Conservation (phyloP, 1,284 basidiomycete genomes). For the Trametes versicolor region DNA sequence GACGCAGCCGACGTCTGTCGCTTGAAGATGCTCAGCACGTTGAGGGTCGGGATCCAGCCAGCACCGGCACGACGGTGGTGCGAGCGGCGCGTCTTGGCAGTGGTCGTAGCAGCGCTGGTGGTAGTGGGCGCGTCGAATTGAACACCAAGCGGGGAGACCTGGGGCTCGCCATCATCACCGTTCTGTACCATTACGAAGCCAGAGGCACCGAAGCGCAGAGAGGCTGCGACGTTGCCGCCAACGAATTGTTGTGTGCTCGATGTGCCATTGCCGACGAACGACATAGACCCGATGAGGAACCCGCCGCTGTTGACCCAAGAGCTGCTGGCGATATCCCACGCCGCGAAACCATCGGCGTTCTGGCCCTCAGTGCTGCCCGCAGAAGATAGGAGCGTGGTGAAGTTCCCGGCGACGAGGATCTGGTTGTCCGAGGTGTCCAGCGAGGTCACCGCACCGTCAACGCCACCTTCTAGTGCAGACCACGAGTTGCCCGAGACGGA, state of each 20-base stretch:
- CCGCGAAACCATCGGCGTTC: slow-evolving; percentile 75
- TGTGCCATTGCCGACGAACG: slow-evolving; percentile 74
- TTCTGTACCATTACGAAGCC: slow-evolving; percentile 80
- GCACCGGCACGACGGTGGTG: slow-evolving; percentile 48
- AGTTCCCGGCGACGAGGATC: slow-evolving; percentile 80
- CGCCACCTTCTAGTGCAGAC: slow-evolving; percentile 76
- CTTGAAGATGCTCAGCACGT: slow-evolving; percentile 58
- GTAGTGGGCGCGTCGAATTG: slow-evolving; percentile 55
- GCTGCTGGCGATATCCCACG: slow-evolving; percentile 74
- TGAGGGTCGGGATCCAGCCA: slow-evolving; percentile 62
- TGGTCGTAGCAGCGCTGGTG: slow-evolving; percentile 37
- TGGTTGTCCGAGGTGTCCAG: slow-evolving; percentile 62
- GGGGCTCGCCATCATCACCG: slow-evolving; percentile 59
- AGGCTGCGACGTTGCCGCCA: slow-evolving; percentile 68
- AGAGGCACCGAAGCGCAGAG: slow-evolving; percentile 70
- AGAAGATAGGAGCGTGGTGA: slow-evolving; percentile 63
- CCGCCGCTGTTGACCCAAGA: slow-evolving; percentile 81
- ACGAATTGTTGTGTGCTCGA: slow-evolving; percentile 61
- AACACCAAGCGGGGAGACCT: slow-evolving; percentile 65
- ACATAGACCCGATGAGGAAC: slow-evolving; percentile 78
- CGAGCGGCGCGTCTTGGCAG: slow-evolving; percentile 49
- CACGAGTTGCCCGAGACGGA: slow-evolving; percentile 75
- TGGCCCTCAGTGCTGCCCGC: slow-evolving; percentile 49
- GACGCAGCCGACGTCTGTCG: slow-evolving; percentile 54
- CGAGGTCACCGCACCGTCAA: slow-evolving; percentile 79